Evolutionary conservation across 179 eudicot species (phyloP).

Genomic region (Beta macrorhiza): DNA sequence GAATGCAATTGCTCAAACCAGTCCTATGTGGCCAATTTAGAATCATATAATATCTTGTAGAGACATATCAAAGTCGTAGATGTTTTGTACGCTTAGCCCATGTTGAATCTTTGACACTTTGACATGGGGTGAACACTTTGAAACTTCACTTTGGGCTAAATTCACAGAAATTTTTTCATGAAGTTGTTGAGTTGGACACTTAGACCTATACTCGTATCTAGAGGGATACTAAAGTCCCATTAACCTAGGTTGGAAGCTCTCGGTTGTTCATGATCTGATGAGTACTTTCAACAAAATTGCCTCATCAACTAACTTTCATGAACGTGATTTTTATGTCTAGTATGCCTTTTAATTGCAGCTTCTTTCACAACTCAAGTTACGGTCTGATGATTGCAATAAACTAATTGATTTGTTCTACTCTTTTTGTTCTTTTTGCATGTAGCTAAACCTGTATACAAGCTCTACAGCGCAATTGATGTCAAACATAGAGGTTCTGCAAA

Average conservation of each 20-base stretch:
- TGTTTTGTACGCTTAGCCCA: no score
- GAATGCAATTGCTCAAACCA: no score
- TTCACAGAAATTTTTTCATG: background rate
- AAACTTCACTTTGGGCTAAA: no score
- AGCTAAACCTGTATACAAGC: conserved; percentile 46
- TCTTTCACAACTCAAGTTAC: background rate
- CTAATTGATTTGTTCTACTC: background rate
- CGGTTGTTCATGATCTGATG: background rate
- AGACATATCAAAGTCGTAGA: no score
- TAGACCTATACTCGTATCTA: background rate
- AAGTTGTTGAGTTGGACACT: no score
- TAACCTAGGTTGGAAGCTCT: background rate
- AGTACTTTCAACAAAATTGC: background rate
- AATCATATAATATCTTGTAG: no score
- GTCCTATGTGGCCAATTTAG: no score
- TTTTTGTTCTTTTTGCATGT: conserved; percentile 16
- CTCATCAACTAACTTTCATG: background rate
- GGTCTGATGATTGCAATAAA: background rate
- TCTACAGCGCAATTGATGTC: conserved; percentile 34
- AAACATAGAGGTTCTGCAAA: conserved; percentile 14
- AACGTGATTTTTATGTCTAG: background rate
- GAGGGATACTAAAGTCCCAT: background rate
- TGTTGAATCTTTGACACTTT: no score
- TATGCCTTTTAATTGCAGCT: background rate
- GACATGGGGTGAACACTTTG: no score